A percentile compares a stretch with the other conserved stretches of the same genome.
Evolutionary conservation across 306 rosid genomes (phyloP).

Genomic region (Vigna reflexopilosa): DNA sequence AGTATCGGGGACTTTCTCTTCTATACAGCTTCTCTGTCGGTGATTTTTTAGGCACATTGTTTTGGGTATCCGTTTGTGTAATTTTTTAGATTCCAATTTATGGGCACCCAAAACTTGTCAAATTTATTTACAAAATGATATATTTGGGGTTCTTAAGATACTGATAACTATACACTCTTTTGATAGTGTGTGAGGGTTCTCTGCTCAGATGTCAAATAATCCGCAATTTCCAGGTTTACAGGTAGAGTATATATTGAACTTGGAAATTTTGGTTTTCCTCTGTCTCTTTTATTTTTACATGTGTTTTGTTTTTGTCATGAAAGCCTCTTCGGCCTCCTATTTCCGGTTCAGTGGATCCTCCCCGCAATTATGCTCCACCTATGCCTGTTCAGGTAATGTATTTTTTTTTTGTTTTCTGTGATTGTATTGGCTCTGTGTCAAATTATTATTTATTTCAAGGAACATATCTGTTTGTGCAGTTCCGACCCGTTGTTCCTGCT

Average conservation of each 20-base stretch:
- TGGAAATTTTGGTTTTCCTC: not conserved
- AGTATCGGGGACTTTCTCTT: not conserved
- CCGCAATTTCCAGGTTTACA: conserved; percentile 82
- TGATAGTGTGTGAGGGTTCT: conserved; percentile 49
- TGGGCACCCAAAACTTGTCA: not conserved
- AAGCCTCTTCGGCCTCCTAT: conserved; percentile 83
- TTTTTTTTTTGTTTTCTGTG: conserved; percentile 8
- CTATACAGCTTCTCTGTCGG: not conserved
- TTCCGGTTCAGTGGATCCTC: conserved; percentile 77
- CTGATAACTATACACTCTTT: conserved; percentile 26
- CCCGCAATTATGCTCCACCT: conserved; percentile 63
- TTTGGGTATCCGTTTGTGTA: conserved; percentile 12
- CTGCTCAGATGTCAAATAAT: conserved; percentile 72
- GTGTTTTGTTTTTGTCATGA: conserved; percentile 16
- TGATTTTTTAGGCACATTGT: conserved; percentile 38
- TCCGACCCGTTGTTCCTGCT: conserved; percentile 71
- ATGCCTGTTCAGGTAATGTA: conserved; percentile 78
- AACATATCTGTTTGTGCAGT: conserved; percentile 60
- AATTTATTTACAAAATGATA: not conserved
- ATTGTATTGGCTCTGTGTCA: conserved; percentile 27
- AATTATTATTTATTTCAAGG: conserved; percentile 2
- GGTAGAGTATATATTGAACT: conserved; percentile 53
- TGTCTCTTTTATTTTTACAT: not conserved
- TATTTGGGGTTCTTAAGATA: conserved; percentile 3
- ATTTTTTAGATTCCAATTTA: not conserved